Base-by-base conservation (phyloP, 257 asterid genomes). In the Galeopsis tetrahit region DNA sequence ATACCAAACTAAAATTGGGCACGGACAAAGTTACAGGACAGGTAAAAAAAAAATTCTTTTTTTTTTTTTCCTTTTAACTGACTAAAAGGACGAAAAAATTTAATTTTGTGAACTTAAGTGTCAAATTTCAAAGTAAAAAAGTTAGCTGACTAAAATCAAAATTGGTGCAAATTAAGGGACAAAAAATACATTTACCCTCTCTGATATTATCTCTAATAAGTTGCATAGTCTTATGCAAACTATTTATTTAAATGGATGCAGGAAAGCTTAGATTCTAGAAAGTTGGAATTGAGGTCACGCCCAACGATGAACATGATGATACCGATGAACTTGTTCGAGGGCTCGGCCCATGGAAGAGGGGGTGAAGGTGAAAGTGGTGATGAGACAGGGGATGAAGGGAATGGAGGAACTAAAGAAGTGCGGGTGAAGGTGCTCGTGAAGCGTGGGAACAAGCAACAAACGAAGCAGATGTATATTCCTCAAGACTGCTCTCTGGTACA, bases 221-320 rank as follows among this genome's bases (percentile, higher is more conserved):
- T 13, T 31, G 2, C 48, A 36, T 9, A 2, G 53, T n/a, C 66
- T 46, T 63, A 77, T 21, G n/a, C 34, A 3, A 32, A 51, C 33
- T 63, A 32, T 63, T 7, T 15, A 14, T 39, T 63, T 62, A 52
- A 46, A 80, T 71, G 73, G 60, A 42, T 74, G 80, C 96, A 94
- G 98, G 99, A 95, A 77, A 95, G 99, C 81, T 86, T 95, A 94
- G 99, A 95, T 79, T 95, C 99, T 6, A 83, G 98, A 68, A 95
- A 95, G 80, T 73, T 92, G 77, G 98, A 95, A 80, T 35, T 95
- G 72, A 89, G 98, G 49, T 77, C 97, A 14, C 88, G 99, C 61
- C 99, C 98, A 39, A 81, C 96, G 6, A 83, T 92, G 9, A 90
- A 90, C 78, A 95, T 95, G 99, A 87, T 78, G 81, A 90, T 95